Evolutionary conservation across 1,284 basidiomycete species (phyloP), one percentile per base, ranked within the genome.

Genomic region (Naganishia cerealis): DNA sequence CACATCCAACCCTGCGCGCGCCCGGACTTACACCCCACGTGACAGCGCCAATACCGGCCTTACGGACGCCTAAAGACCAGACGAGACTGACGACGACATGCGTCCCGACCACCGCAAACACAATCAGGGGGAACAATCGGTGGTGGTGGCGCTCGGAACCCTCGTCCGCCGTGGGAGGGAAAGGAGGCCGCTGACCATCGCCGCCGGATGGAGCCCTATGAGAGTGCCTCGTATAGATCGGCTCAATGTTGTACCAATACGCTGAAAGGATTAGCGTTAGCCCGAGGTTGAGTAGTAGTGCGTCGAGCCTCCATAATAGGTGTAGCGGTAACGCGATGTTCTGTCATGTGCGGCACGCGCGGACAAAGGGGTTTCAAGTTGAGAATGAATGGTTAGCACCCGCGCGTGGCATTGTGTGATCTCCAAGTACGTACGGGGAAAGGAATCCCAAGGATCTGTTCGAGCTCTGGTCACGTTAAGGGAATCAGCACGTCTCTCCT

Each of bases 281-380:
- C 36, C 80, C 80, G n/a, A 81, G 76, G 68, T 80, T 81, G 66
- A 81, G 74, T 0, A 81, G 74, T 3, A 81, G 75, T 48, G 79
- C 79, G 66, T 81, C 80, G 39, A 81, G 72, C 52, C 80, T 74
- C 80, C 80, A 81, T 5, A 81, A 73, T 2, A 80, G 71, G 62
- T 80, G 80, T 12, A 81, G 73, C 0, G 79, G 73, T 67, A 81
- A 73, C 0, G 79, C 78, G 53, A 81, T 80, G 67, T 74, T 77
- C 78, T 80, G 72, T 2, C 29, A n/a, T n/a, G n/a, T n/a, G n/a
- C n/a, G n/a, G n/a, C n/a, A n/a, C n/a, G n/a, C n/a, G n/a, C n/a
- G n/a, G n/a, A n/a, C n/a, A n/a, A n/a, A n/a, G n/a, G n/a, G n/a
- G 33, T 8, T 36, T 16, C 4, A 1, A 6, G 4, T n/a, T 18